phyloP scores from a whole-genome alignment of 192 early-diverging fungal genomes.

The Umbelopsis sp. region DNA sequence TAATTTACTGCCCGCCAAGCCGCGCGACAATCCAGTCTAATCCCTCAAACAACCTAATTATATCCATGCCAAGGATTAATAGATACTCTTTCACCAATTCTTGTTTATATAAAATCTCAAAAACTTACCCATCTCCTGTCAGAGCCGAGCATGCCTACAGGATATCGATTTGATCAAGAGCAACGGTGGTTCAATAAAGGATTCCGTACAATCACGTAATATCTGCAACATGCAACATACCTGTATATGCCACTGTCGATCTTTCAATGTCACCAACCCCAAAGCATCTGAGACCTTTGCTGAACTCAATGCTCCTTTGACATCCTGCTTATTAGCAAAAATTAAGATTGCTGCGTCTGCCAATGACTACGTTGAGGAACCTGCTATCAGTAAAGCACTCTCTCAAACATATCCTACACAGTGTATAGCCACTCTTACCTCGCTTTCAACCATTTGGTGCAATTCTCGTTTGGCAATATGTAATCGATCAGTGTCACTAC shows the following conservation, averaged over 20 bases:
- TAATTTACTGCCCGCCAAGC: conserved; percentile 3
- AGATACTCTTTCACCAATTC: not conserved
- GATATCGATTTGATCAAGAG: not conserved
- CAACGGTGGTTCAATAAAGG: not conserved
- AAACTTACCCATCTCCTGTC: conserved; percentile 64
- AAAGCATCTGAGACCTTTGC: conserved; percentile 65
- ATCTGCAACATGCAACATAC: conserved; percentile 26
- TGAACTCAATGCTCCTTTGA: conserved; percentile 62
- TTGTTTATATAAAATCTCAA: not conserved
- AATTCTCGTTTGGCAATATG: conserved; percentile 64
- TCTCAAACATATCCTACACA: not conserved
- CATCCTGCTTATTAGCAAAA: conserved; percentile 74
- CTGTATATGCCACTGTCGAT: conserved; percentile 76
- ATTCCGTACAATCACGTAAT: not conserved
- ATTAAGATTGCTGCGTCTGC: conserved; percentile 59
- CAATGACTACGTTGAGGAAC: conserved; percentile 41
- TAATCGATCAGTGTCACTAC: conserved; percentile 63
- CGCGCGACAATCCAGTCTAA: conserved; percentile 58
- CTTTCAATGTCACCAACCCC: conserved; percentile 56
- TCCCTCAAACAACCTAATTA: conserved; percentile 55
- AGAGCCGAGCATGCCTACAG: conserved; percentile 63
- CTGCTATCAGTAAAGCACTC: not conserved
- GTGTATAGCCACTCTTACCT: conserved; percentile 31
- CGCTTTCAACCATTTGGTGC: conserved; percentile 69
- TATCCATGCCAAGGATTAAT: not conserved